A percentile compares a stretch with the other conserved stretches of the same genome.
Conservation (phyloP, 2,329 filamentous ascomycete genomes). For the Parascedosporium putredinis region DNA sequence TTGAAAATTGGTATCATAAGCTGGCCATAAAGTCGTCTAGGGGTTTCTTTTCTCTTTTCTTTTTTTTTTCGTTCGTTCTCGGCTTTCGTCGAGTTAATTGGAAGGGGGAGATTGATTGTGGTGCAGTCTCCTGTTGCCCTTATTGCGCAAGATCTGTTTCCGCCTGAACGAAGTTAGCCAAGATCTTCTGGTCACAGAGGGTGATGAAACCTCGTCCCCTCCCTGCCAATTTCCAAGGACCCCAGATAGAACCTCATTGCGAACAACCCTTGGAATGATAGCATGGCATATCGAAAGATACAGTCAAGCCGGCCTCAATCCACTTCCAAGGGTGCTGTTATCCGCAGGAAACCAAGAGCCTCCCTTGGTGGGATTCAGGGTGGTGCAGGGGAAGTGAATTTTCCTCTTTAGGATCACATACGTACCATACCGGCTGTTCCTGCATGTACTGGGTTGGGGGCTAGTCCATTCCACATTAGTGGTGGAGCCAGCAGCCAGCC, state of each 20-base stretch:
- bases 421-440: conserved; percentile 1
- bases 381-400: neutral
- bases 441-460: conserved; percentile 2
- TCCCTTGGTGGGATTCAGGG: conserved; percentile 1
- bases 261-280: too few relatives aligned
- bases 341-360: neutral
- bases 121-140: neutral
- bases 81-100: neutral
- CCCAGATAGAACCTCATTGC: too few relatives aligned
- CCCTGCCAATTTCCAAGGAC: conserved; percentile 5
- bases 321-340: too few relatives aligned
- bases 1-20: conserved; percentile 1
- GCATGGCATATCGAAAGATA: too few relatives aligned
- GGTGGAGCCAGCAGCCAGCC: neutral
- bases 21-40: conserved; percentile 2
- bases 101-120: neutral
- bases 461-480: neutral
- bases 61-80: too few relatives aligned
- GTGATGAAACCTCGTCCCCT: conserved; percentile 6
- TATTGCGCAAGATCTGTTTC: neutral
- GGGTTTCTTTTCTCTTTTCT: too few relatives aligned
- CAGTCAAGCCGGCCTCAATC: too few relatives aligned
- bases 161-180: neutral
- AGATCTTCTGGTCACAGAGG: conserved; percentile 5
- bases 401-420: too few relatives aligned